Evolutionary conservation across 1,284 basidiomycete species (phyloP), one percentile per base, ranked within the genome.

Genomic region (Neotropicomus parvogracilis): DNA sequence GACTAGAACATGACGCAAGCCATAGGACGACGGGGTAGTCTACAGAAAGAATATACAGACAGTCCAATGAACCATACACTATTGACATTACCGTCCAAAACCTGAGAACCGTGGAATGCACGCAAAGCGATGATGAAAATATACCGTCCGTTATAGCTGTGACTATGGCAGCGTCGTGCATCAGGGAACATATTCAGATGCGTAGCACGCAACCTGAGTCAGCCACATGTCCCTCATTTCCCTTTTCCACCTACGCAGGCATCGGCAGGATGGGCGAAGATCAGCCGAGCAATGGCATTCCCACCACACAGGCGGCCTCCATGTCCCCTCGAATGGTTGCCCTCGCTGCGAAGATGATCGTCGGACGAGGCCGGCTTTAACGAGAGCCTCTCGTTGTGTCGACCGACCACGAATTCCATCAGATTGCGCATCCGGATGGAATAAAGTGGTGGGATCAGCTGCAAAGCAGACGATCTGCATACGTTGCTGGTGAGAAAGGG

Each of bases 381-480:
- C 46, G 32, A 45, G 42, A 34, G 29, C 24, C 16, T 48, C 44
- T 11, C 17, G 29, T 16, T 38, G 46, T 31, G 45, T 54, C 19
- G 21, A 34, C 14, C 32, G 37, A 39, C 24, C 19, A 29, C 19
- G 46, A 19, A 34, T 37, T 44, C 24, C 46, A 11, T 21, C 21
- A 12, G 41, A 46, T 33, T 26, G 49, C n/a, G 9, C 16, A 19
- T 49, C 35, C 14, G 70, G 57, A 7, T 64, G 66, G 10, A 78
- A 80, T 6, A 88, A 71, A 0, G 84, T 86, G 3, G 65, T 46
- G 0, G 64, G 50, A 17, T 75, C 71, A 0, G 77, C 69, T 6
- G 83, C 82, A 49, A 78, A 85, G 29, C 64, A 62, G 56, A 74
- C 77, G 17, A 88, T 73, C 14, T 75, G 77, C 44, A 77, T 66